phyloP scores from a whole-genome alignment of 2,329 filamentous ascomycete genomes.

The Annulohypoxylon truncatum region DNA sequence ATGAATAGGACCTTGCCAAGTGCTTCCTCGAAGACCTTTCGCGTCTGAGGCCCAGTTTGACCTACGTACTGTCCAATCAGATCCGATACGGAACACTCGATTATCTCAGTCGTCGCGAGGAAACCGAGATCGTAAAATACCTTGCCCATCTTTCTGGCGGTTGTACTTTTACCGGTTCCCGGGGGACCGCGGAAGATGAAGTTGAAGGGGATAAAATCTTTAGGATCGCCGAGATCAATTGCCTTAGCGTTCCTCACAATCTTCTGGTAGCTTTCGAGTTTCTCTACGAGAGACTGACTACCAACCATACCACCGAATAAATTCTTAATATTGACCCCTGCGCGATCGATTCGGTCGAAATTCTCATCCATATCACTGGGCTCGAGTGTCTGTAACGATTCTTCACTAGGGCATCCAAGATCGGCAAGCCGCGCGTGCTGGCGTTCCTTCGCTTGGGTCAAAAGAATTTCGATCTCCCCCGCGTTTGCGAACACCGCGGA shows the following conservation, averaged over 20 bases:
- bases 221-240: background rate
- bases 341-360: background rate
- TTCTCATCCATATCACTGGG: background rate
- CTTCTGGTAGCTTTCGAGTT: background rate
- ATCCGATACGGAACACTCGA: constrained; percentile 66
- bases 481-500: constrained; percentile 71
- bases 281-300: background rate
- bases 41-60: constrained; percentile 67
- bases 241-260: background rate
- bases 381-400: background rate
- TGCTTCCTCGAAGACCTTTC: constrained; percentile 61
- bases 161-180: constrained; percentile 57
- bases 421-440: constrained; percentile 1
- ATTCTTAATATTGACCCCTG: background rate
- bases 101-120: constrained; percentile 62
- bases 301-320: constrained; percentile 1
- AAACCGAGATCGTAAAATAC: constrained; percentile 70
- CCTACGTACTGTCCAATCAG: constrained; percentile 66
- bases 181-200: constrained; percentile 23
- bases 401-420: background rate
- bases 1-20: constrained; percentile 68
- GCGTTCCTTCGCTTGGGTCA: constrained; percentile 50
- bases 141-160: constrained; percentile 66
- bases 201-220: constrained; percentile 11
- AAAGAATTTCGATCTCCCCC: constrained; percentile 69